Conservation (phyloP, 1,284 basidiomycete genomes). For the Pseudozyma pruni region DNA sequence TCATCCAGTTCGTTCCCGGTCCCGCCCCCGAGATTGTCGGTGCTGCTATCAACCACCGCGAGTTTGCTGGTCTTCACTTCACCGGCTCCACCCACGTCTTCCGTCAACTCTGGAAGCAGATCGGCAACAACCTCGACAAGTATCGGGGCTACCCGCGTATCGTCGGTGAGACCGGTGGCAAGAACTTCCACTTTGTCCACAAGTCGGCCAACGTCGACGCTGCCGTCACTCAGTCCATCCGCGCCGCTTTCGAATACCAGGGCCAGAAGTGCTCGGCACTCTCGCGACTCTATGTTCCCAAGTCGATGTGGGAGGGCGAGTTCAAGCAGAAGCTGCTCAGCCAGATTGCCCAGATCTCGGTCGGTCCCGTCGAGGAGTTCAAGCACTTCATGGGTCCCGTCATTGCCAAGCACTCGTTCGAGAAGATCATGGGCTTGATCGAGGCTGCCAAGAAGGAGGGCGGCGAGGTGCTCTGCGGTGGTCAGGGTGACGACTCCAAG, state of each 20-base stretch:
- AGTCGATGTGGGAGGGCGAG: constrained; percentile 84
- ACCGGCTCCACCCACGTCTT: constrained; percentile 93
- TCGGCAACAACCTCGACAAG: constrained; percentile 78
- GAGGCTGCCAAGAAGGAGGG: constrained; percentile 88
- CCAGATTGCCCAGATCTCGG: constrained; percentile 83
- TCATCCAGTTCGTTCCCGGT: constrained; percentile 93
- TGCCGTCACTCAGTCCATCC: constrained; percentile 86
- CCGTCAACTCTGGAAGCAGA: constrained; percentile 93
- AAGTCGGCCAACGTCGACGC: constrained; percentile 85
- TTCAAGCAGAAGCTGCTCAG: constrained; percentile 84
- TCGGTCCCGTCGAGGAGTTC: constrained; percentile 83
- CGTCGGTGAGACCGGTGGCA: constrained; percentile 91
- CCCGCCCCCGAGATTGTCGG: constrained; percentile 62
- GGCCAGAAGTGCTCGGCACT: constrained; percentile 98
- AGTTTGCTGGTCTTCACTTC: constrained; percentile 92
- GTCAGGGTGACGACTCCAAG: constrained; percentile 83
- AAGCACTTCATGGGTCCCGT: constrained; percentile 94
- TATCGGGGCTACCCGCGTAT: constrained; percentile 88
- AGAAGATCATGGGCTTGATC: constrained; percentile 87
- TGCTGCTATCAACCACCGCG: constrained; percentile 74
- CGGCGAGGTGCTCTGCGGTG: constrained; percentile 87
- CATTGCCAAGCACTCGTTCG: constrained; percentile 85
- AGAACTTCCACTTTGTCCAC: constrained; percentile 97
- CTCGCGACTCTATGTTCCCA: constrained; percentile 88
- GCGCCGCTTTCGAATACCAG: constrained; percentile 96